phyloP scores from a whole-genome alignment of 108 stramenopile genomes.

The Seminavis robusta region DNA sequence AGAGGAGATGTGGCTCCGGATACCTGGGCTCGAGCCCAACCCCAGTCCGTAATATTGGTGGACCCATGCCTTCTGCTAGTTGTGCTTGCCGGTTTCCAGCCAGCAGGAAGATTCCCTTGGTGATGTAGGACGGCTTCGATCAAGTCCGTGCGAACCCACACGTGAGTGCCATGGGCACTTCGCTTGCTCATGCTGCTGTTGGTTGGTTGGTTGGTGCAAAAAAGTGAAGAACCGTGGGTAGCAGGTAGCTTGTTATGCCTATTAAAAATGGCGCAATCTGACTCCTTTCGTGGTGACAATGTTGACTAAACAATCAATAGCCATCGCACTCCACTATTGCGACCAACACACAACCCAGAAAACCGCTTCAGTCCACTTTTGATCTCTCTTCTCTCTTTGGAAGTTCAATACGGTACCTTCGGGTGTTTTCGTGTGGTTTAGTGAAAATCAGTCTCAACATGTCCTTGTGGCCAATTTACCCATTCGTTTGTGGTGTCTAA shows the following conservation, averaged over 20 bases:
- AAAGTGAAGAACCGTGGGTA: too few species aligned
- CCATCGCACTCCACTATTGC: slow-evolving; percentile 33
- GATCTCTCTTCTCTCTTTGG: too few species aligned
- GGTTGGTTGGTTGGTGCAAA: slow-evolving; percentile 49
- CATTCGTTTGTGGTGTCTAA: too few species aligned
- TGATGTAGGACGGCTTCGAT: slow-evolving; percentile 35
- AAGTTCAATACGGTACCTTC: too few species aligned
- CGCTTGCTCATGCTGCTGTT: slow-evolving; percentile 49
- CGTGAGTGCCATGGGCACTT: slow-evolving; percentile 3
- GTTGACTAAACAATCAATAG: slow-evolving; percentile 32
- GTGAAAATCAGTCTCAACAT: too few species aligned
- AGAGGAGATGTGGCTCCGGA: slow-evolving; percentile 12
- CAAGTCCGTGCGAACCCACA: slow-evolving; percentile 48
- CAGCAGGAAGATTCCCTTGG: slow-evolving; percentile 28
- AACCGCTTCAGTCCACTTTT: slow-evolving; percentile 37
- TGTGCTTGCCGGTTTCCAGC: slow-evolving; percentile 33
- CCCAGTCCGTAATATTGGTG: too few species aligned
- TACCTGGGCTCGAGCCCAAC: slow-evolving; percentile 35
- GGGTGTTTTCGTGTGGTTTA: too few species aligned
- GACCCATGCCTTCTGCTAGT: too few species aligned
- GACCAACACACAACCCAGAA: slow-evolving; percentile 39
- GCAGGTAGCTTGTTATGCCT: too few species aligned
- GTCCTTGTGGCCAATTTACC: too few species aligned
- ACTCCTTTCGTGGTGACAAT: too few species aligned
- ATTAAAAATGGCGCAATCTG: too few species aligned